A percentile compares a stretch with the other conserved stretches of the same genome.
These are phyloP conservation scores for Trichosporon sp. DNA, from an alignment of 1,284 basidiomycete genomes.

Conservation along the genomic window DNA sequence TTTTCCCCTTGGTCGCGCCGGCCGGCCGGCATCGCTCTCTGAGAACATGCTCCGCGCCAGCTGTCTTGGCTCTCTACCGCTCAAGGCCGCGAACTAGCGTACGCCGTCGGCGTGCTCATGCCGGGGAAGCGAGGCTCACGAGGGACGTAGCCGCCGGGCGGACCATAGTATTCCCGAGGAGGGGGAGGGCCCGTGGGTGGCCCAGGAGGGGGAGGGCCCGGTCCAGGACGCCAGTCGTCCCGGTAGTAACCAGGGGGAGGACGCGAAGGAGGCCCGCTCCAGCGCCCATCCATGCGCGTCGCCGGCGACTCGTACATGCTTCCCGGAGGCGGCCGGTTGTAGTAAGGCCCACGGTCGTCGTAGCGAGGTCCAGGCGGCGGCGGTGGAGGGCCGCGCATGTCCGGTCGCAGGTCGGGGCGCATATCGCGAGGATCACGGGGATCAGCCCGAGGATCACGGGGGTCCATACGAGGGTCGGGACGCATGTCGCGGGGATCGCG, in stretches of 20 bases:
- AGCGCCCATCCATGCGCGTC: background rate
- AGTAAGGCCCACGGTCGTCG: constrained; percentile 17
- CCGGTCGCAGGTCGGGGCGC: constrained; percentile 8
- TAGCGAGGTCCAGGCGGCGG: constrained; percentile 9
- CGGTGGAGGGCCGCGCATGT: background rate
- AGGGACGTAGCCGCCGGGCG: constrained; percentile 7
- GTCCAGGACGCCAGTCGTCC: constrained; percentile 17
- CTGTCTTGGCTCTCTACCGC: background rate
- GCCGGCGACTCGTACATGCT: background rate
- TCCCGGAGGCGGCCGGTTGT: constrained; percentile 17
- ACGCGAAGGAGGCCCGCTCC: constrained; percentile 5
- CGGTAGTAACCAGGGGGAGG: constrained; percentile 17
- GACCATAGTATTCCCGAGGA: constrained; percentile 13
- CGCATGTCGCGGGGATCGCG: constrained; percentile 5
- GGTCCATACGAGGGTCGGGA: constrained; percentile 19
- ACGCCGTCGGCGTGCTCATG: constrained; percentile 16
- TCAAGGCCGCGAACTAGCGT: constrained; percentile 5
- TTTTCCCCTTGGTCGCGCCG: background rate
- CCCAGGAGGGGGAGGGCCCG: constrained; percentile 7
- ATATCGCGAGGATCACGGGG: constrained; percentile 15
- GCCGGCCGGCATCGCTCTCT: no score
- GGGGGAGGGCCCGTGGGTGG: background rate
- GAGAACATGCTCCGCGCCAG: background rate
- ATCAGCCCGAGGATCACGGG: constrained; percentile 14
- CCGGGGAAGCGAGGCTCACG: constrained; percentile 10